These are phyloP conservation scores for Eutrema heterophyllum DNA, from an alignment of 345 rosid species.

Conservation along the genomic window DNA sequence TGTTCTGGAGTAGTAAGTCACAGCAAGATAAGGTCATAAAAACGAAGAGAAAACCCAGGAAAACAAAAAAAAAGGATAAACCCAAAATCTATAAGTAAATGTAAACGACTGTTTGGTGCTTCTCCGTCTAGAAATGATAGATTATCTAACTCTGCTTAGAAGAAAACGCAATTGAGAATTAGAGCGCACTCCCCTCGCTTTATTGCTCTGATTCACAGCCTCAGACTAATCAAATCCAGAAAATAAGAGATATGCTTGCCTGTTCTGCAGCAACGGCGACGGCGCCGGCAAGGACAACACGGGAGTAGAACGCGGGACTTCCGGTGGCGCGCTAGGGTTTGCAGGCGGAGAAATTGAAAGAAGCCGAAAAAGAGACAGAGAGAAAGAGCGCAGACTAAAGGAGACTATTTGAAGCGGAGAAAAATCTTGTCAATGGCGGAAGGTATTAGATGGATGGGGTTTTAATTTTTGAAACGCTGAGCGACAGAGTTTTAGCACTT, in stretches of 20 bases:
- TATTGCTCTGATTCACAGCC: not conserved
- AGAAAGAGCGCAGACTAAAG: not conserved
- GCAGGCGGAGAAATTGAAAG: constrained; percentile 12
- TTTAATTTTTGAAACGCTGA: constrained; percentile 7
- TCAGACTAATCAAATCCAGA: not conserved
- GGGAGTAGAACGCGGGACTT: not conserved
- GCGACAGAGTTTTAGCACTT: not conserved
- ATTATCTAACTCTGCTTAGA: not conserved
- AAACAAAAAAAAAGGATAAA: not conserved
- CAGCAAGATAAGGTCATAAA: not conserved
- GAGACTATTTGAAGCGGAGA: not conserved
- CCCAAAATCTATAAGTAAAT: not conserved
- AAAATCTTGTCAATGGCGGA: constrained; percentile 2
- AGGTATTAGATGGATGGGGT: not conserved
- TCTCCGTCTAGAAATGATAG: not conserved
- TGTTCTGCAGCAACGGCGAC: constrained; percentile 7
- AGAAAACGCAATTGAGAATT: not conserved
- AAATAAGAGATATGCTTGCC: not conserved
- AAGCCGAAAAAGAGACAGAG: not conserved
- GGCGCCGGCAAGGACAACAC: not conserved
- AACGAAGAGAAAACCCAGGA: not conserved
- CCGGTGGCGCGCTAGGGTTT: constrained; percentile 5
- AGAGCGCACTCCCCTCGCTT: not conserved
- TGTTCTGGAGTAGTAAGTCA: constrained; percentile 3
- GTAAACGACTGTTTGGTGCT: not conserved